Evolutionary conservation across 2,329 filamentous ascomycete species (phyloP).

Genomic region (Verticillium longisporum): DNA sequence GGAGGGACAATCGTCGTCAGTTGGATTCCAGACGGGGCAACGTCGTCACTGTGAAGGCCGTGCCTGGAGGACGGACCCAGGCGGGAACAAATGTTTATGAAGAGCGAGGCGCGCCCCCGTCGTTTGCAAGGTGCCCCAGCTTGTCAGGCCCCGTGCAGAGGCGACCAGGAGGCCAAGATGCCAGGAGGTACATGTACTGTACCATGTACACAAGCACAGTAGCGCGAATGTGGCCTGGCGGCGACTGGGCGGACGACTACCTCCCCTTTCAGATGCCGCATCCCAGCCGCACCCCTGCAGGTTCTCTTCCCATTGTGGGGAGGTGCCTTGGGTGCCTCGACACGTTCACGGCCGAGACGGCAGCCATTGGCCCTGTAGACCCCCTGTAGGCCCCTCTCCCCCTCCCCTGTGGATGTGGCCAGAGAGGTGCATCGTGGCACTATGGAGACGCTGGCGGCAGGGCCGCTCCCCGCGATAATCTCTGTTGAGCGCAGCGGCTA

Average conservation of each 20-base stretch:
- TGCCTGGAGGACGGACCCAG: background rate
- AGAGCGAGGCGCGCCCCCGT: background rate
- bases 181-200: background rate
- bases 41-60: background rate
- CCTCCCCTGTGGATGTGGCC: background rate
- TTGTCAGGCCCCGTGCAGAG: background rate
- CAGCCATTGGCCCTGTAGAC: background rate
- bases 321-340: background rate
- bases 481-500: background rate
- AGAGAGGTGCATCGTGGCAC: background rate
- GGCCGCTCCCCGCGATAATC: background rate
- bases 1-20: background rate
- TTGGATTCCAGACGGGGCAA: background rate
- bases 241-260: background rate
- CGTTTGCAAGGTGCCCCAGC: background rate
- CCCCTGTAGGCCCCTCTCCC: background rate
- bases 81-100: background rate
- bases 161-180: background rate
- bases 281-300: background rate
- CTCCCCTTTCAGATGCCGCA: background rate
- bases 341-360: background rate
- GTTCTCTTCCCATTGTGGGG: background rate
- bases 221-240: background rate
- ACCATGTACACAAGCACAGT: too few species aligned
- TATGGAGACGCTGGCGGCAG: background rate